These are phyloP conservation scores for Saccharomyces kudriavzevii DNA, from an alignment of 805 yeast genomes.

Conservation along the genomic window DNA sequence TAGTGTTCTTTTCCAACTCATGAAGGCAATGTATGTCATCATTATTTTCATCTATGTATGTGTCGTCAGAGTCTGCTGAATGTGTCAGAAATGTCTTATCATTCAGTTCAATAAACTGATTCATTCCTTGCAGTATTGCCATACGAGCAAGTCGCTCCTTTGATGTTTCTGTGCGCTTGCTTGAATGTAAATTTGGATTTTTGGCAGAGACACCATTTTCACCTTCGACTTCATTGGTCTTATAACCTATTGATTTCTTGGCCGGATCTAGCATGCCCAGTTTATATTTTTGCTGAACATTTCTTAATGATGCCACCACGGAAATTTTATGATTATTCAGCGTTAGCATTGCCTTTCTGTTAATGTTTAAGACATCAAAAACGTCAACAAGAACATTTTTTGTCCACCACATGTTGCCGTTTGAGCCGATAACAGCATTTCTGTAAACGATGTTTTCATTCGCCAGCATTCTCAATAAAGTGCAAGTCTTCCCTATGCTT, in stretches of 20 bases:
- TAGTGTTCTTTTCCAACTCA: neutral
- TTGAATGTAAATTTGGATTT: neutral
- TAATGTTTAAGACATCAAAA: constrained; percentile 14
- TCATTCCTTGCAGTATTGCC: neutral
- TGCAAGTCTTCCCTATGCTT: constrained; percentile 16
- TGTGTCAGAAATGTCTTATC: constrained; percentile 3
- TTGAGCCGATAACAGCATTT: constrained; percentile 5
- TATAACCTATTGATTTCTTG: constrained; percentile 1
- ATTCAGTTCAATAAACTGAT: neutral
- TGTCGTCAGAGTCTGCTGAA: constrained; percentile 8
- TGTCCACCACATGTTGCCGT: constrained; percentile 14
- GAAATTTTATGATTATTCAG: constrained; percentile 10
- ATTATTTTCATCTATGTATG: constrained; percentile 6
- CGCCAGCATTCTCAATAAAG: constrained; percentile 17
- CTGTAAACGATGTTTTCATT: constrained; percentile 18
- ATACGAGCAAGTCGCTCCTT: neutral
- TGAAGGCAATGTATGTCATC: constrained; percentile 2
- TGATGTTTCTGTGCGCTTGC: neutral
- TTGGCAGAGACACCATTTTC: constrained; percentile 2
- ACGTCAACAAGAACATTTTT: constrained; percentile 15
- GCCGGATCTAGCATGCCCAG: constrained; percentile 6
- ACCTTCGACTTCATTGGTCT: neutral
- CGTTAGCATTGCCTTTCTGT: constrained; percentile 7
- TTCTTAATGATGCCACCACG: constrained; percentile 12
- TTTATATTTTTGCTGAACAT: constrained; percentile 12